Evolutionary conservation across 495 filamentous ascomycete genomes (phyloP), one percentile per base, ranked within the genome.

Genomic region (Chlorociboria aeruginascens): DNA sequence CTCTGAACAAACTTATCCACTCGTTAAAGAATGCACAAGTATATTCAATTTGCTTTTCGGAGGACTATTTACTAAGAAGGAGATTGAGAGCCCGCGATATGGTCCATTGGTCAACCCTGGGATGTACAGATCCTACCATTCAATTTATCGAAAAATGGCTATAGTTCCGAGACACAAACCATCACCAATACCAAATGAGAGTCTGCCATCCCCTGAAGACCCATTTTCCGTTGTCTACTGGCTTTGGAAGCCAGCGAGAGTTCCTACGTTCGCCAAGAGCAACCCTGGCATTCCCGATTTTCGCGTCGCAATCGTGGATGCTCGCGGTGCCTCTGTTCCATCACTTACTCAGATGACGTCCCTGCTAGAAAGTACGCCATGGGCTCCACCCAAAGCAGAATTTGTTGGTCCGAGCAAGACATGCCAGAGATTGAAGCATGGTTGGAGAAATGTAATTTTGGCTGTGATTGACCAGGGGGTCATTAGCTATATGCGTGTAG

Each of bases 391-490:
- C 0, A 61, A 51, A 4, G 52, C 57, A 31, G 61, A 68, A 49
- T 73, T 69, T 66, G 67, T 65, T 45, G 63, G 68, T 0, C 64
- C 69, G 43, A 58, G 57, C 0, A 55, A 61, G 20, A 43, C 70
- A 41, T 88, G 86, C 53, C 68, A 71, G 49, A 72, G 83, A n/a
- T 62, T 96, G 49, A 89, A 84, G 57, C 79, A 95, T 46, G 92
- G 87, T 10, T 82, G 85, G 59, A 73, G 88, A 49, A 88, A 85
- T 61, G 86, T 88, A 7, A 67, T 95, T 41, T 55, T 98, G 13
- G 92, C 89, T 0, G 77, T 97, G 6, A 86, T 95, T 8, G 92
- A 97, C 58, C 73, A 86, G 47, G 92, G 92, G 0, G 71, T 98
- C 29, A 82, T 88, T 30, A 96, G 89, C 59, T 98, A 86, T 61